phyloP scores from a whole-genome alignment of 768 basidiomycete species.

The Suillus ampliporus region DNA sequence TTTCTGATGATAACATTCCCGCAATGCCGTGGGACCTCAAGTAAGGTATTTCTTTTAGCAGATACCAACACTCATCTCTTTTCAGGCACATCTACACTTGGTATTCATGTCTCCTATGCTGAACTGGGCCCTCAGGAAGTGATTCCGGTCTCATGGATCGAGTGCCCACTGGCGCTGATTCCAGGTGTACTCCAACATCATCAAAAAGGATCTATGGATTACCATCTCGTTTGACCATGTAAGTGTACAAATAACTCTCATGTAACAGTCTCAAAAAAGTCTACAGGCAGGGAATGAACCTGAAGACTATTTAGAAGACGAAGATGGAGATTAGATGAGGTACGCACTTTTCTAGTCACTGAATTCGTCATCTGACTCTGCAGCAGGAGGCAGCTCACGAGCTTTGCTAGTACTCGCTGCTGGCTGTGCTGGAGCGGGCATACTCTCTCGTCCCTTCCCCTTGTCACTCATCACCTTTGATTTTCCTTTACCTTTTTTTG shows the following conservation, averaged over 20 bases:
- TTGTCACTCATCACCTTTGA: background rate
- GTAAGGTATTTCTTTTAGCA: slow-evolving; percentile 1
- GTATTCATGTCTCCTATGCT: background rate
- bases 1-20: slow-evolving; percentile 2
- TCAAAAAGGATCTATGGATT: slow-evolving; percentile 7
- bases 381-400: background rate
- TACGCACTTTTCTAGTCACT: background rate
- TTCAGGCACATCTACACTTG: slow-evolving; percentile 5
- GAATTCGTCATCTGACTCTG: background rate
- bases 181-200: background rate
- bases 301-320: background rate
- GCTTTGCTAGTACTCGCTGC: background rate
- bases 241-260: background rate
- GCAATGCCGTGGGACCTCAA: slow-evolving; percentile 11
- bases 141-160: background rate
- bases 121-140: slow-evolving; percentile 1
- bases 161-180: slow-evolving; percentile 3
- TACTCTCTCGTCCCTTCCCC: background rate
- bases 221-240: slow-evolving; percentile 5
- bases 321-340: background rate
- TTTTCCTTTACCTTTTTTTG: background rate
- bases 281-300: background rate
- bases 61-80: background rate
- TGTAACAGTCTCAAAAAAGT: background rate
- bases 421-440: background rate